Percentiles rank a stretch among this genome's conserved stretches.
Conservation (phyloP, 371 early-diverging fungal genomes). For the Nematocida sp. region DNA sequence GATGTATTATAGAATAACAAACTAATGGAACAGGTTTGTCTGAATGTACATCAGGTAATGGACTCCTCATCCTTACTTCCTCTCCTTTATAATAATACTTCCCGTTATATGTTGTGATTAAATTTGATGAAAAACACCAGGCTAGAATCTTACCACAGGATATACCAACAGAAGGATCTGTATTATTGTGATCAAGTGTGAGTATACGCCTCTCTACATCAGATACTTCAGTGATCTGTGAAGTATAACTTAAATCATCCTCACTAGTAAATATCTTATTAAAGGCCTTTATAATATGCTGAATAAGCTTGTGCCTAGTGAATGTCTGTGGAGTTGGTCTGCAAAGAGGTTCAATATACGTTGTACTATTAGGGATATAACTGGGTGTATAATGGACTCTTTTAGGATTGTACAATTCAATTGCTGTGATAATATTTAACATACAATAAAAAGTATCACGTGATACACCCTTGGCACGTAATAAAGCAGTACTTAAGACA, state of each 20-base stretch:
- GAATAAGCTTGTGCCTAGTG: not conserved
- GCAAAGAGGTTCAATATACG: constrained; percentile 6
- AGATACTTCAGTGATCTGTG: not conserved
- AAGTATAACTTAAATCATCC: not conserved
- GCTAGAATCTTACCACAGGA: constrained; percentile 9
- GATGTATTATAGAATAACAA: constrained; percentile 6
- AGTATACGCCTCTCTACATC: not conserved
- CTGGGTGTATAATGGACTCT: not conserved
- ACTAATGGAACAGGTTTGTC: constrained; percentile 19
- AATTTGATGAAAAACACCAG: constrained; percentile 1
- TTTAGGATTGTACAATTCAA: not conserved
- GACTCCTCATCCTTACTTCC: constrained; percentile 13
- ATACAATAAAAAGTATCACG: not conserved
- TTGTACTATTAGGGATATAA: not conserved
- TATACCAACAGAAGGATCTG: not conserved
- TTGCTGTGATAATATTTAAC: not conserved
- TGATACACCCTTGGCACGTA: not conserved
- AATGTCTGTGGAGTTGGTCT: not conserved
- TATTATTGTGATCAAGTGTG: not conserved
- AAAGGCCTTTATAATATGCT: not conserved
- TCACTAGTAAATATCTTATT: not conserved
- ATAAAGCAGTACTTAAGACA: constrained; percentile 15
- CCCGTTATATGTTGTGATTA: constrained; percentile 16
- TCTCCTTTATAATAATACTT: constrained; percentile 22
- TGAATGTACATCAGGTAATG: constrained; percentile 3